Percentiles rank a stretch among this genome's conserved stretches.
Conservation (phyloP, 2,329 filamentous ascomycete species). For the Cercospora beticola region DNA sequence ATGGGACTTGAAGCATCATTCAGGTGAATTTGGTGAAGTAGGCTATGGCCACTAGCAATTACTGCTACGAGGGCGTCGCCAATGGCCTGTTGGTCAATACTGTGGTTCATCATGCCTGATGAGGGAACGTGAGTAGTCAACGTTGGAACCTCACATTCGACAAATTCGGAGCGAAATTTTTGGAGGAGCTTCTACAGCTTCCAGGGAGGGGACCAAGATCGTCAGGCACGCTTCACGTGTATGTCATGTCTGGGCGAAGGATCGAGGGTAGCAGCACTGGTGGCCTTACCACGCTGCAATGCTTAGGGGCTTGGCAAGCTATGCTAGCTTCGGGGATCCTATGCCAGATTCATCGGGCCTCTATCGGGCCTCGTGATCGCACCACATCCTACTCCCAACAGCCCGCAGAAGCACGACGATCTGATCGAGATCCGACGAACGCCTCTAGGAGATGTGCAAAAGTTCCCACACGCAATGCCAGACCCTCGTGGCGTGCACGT, state of each 20-base stretch:
- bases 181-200: neutral
- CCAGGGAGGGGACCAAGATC: neutral
- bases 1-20: neutral
- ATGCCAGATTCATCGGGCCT: neutral
- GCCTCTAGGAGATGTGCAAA: neutral
- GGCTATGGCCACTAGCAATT: neutral
- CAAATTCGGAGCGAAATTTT: neutral
- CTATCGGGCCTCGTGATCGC: neutral
- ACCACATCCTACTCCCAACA: neutral
- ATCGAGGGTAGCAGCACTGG: neutral
- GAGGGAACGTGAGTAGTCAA: neutral
- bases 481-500: neutral
- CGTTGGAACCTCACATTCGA: neutral
- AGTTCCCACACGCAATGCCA: neutral
- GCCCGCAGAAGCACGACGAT: neutral
- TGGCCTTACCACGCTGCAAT: neutral
- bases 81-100: neutral
- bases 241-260: neutral
- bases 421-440: neutral
- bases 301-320: neutral
- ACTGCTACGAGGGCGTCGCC: neutral
- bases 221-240: neutral
- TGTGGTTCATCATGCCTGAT: neutral
- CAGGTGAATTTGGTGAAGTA: neutral
- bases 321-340: neutral